Evolutionary conservation across 2,329 filamentous ascomycete genomes (phyloP), one percentile per base, ranked within the genome.

Genomic region (Aaosphaeria arxii): DNA sequence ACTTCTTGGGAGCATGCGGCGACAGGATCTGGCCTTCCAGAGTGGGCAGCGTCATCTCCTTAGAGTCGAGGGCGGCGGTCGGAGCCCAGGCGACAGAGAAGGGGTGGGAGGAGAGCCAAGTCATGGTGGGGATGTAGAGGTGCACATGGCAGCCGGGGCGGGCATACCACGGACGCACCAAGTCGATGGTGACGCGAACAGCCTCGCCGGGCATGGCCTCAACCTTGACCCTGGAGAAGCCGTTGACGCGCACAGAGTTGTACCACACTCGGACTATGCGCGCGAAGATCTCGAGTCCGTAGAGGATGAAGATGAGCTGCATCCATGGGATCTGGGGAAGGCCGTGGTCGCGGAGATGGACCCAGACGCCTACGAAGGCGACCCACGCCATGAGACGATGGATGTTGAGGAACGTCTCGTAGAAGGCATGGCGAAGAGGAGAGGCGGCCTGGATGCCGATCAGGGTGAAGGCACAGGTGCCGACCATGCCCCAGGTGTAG

Each of bases 351-450:
- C 82, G 77, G 60, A 89, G 84, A 74, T 97, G 94, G 35, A 91
- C 75, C 80, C 86, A 94, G 6, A 91, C 84, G 61, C 85, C 86
- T 48, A 82, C 76, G 44, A 96, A 81, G 42, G 78, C 75, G 46
- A 89, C 64, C 33, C 86, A 70, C 36, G 86, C 90, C 44, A 95
- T 74, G 35, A 88, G 69, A 58, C 95, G 91, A 73, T 97, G 94
- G 30, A 87, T 72, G 66, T 88, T 89, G 59, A 97, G 80, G 74
- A 99, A 99, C 1, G 90, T 95, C 74, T 99, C 94, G 74, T 99
- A 99, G 68, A 96, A 96, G 36, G 91, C 91, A 70, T 96, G 92
- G 52, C 94, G 86, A 44, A 99, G 66, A 0, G 91, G 87, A 2
- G 90, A 92, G 46, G 88, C 75, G 7, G 90, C 86, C 30, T 86